A percentile compares a stretch with the other conserved stretches of the same genome.
Conservation (phyloP, 768 basidiomycete species). For the Sporobolomyces roseus region DNA sequence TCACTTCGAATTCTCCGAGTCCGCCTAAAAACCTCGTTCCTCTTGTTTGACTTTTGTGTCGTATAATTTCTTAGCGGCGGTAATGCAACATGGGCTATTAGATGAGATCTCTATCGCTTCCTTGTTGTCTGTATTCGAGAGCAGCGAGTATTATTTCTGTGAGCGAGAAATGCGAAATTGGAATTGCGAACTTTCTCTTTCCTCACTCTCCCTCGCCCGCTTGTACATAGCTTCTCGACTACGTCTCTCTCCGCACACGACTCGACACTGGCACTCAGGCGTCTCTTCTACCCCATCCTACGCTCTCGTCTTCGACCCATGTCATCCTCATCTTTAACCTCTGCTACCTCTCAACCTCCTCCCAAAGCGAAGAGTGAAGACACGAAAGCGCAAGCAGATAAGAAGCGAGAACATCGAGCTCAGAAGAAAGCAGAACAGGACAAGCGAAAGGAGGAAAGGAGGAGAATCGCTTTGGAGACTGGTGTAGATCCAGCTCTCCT, state of each 20-base stretch:
- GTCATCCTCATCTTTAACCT: slow-evolving; percentile 1
- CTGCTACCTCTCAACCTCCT: background rate
- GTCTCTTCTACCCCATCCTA: background rate
- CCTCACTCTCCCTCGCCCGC: too few species aligned
- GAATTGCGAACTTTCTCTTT: too few species aligned
- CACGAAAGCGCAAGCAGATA: background rate
- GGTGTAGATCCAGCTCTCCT: slow-evolving; percentile 28
- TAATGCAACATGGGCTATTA: slow-evolving; percentile 24
- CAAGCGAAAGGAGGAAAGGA: slow-evolving; percentile 22
- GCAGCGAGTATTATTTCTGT: too few species aligned
- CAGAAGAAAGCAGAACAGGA: slow-evolving; percentile 33
- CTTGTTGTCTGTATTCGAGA: too few species aligned
- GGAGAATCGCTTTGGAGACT: slow-evolving; percentile 14
- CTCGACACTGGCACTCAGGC: background rate
- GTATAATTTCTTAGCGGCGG: background rate
- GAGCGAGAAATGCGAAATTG: too few species aligned
- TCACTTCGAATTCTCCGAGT: slow-evolving; percentile 41
- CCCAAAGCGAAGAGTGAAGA: background rate
- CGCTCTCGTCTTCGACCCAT: background rate
- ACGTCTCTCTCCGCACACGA: too few species aligned
- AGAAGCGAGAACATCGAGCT: slow-evolving; percentile 25
- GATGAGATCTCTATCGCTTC: background rate
- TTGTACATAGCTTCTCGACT: too few species aligned
- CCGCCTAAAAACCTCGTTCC: slow-evolving; percentile 24
- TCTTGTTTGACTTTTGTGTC: background rate